Conservation (phyloP, 1,284 basidiomycete genomes). For the Lignosus rhinocerotis region DNA sequence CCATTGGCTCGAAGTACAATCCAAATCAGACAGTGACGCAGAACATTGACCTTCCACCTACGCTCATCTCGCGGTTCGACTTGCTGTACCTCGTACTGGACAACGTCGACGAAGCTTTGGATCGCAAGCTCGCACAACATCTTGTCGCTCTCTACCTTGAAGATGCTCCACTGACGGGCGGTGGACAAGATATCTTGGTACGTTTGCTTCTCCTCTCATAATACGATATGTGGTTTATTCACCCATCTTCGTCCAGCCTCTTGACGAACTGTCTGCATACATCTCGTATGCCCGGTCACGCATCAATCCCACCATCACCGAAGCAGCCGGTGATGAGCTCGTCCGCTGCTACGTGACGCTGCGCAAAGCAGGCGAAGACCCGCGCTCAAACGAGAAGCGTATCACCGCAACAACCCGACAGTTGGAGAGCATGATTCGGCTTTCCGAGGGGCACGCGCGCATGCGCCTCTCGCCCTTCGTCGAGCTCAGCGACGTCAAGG, state of each 20-base stretch:
- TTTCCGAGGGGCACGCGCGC: constrained; percentile 94
- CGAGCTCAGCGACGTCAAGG: constrained; percentile 84
- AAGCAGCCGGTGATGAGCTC: constrained; percentile 83
- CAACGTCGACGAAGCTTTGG: constrained; percentile 87
- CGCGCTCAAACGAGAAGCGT: constrained; percentile 84
- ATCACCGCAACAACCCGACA: constrained; percentile 99
- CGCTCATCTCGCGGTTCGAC: constrained; percentile 97
- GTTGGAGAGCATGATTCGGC: constrained; percentile 97
- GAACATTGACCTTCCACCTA: constrained; percentile 93
- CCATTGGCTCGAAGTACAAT: constrained; percentile 95
- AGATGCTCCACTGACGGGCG: constrained; percentile 74
- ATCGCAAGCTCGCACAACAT: constrained; percentile 91
- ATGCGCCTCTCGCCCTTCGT: constrained; percentile 91
- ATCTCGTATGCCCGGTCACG: constrained; percentile 93
- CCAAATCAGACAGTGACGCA: constrained; percentile 83
- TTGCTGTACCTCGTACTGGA: constrained; percentile 97
- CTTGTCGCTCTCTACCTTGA: constrained; percentile 94
- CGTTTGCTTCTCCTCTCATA: constrained; percentile 30
- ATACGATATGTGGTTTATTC: not conserved
- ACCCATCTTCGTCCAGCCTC: constrained; percentile 51
- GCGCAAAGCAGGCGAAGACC: constrained; percentile 89
- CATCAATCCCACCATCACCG: constrained; percentile 87
- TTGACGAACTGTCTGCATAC: constrained; percentile 90
- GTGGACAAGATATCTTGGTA: constrained; percentile 75
- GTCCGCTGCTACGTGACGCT: constrained; percentile 91